Evolutionary conservation across 352 stramenopile genomes (phyloP).

Genomic region (Phytophthora palmivora): DNA sequence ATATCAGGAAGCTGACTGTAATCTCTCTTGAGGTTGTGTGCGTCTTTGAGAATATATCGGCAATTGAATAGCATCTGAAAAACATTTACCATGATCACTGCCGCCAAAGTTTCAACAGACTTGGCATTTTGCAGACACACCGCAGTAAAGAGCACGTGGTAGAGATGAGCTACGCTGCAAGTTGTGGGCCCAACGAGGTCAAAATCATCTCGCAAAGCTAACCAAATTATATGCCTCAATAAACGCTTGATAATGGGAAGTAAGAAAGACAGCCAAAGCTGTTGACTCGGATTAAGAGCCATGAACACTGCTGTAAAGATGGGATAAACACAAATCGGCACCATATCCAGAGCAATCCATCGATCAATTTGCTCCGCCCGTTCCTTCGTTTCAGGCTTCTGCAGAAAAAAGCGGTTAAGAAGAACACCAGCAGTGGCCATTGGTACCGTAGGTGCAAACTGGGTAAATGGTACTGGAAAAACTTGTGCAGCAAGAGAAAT

Average conservation of each 20-base stretch:
- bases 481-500: slow-evolving; percentile 12
- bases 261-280: slow-evolving; percentile 42
- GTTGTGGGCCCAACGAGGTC: slow-evolving; percentile 30
- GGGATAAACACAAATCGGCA: slow-evolving; percentile 38
- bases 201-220: slow-evolving; percentile 16
- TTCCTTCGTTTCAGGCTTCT: neutral
- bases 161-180: slow-evolving; percentile 34
- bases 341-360: slow-evolving; percentile 12
- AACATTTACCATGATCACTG: slow-evolving; percentile 28
- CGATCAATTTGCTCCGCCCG: slow-evolving; percentile 17
- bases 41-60: slow-evolving; percentile 9
- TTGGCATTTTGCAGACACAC: slow-evolving; percentile 52
- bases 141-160: slow-evolving; percentile 47
- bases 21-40: neutral
- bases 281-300: slow-evolving; percentile 18
- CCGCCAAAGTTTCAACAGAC: slow-evolving; percentile 32
- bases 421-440: slow-evolving; percentile 18
- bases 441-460: slow-evolving; percentile 22
- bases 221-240: slow-evolving; percentile 23
- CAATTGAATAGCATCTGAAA: slow-evolving; percentile 32
- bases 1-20: neutral
- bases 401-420: slow-evolving; percentile 8
- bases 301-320: slow-evolving; percentile 43
- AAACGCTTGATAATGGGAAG: slow-evolving; percentile 41
- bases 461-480: slow-evolving; percentile 43